phyloP scores from a whole-genome alignment of 305 asterid species.

The Caryopteris hybrid region DNA sequence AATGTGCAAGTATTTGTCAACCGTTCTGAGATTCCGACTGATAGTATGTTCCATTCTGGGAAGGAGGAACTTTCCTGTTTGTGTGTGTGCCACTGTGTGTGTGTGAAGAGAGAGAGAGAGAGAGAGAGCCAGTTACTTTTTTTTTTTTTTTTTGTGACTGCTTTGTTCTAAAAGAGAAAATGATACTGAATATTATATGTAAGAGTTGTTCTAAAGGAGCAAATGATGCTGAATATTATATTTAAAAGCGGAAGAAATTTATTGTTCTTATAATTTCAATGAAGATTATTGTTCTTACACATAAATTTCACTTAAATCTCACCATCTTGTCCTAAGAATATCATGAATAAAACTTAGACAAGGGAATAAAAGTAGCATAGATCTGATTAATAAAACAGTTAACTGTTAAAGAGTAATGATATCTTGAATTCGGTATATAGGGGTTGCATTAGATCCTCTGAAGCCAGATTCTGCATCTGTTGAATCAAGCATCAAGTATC shows the following conservation, averaged over 20 bases:
- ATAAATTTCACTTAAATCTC: no score
- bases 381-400: not conserved
- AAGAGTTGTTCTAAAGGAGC: not conserved
- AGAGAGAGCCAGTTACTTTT: not conserved
- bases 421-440: conserved; percentile 27
- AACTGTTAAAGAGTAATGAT: not conserved
- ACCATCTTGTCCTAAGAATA: not conserved
- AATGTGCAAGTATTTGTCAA: not conserved
- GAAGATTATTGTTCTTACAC: no score
- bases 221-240: not conserved
- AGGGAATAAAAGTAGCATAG: not conserved
- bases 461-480: conserved; percentile 53
- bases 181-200: not conserved
- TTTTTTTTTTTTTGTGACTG: not conserved
- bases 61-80: not conserved
- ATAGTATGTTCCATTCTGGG: not conserved
- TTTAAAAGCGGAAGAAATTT: not conserved
- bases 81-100: not conserved
- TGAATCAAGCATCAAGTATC: conserved; percentile 52
- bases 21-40: not conserved
- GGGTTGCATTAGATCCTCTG: conserved; percentile 39
- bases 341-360: not conserved
- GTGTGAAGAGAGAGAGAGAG: not conserved
- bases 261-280: no score
- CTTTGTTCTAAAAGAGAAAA: not conserved